Evolutionary conservation across 1,139 yeast genomes (phyloP).

Genomic region (Scheffersomyces segobiensis): DNA sequence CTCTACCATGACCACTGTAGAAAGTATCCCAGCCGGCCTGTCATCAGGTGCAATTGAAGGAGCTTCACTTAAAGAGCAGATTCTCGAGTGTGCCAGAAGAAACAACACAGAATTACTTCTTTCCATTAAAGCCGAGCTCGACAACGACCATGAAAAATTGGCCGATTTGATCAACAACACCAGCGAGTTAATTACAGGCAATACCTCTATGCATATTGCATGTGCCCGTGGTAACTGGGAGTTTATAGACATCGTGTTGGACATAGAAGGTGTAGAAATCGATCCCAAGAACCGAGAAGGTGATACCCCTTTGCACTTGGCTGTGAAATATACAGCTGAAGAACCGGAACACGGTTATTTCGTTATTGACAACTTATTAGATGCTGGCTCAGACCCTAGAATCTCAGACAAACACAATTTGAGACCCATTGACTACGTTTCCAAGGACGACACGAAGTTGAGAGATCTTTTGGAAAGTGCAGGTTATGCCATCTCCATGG

Average conservation of each 20-base stretch:
- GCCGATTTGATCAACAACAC: conserved; percentile 69
- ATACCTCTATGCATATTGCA: conserved; percentile 80
- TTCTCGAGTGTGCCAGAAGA: conserved; percentile 84
- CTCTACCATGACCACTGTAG: conserved; percentile 16
- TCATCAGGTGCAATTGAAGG: conserved; percentile 45
- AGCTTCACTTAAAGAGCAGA: conserved; percentile 76
- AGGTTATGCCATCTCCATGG: conserved; percentile 63
- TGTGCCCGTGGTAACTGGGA: conserved; percentile 84
- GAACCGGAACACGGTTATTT: conserved; percentile 89
- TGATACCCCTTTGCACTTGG: conserved; percentile 87
- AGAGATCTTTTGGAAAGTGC: conserved; percentile 74
- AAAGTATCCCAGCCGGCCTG: conserved; percentile 42
- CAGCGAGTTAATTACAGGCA: conserved; percentile 73
- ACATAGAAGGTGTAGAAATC: conserved; percentile 87
- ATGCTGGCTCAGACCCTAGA: conserved; percentile 90
- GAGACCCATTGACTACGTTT: conserved; percentile 73
- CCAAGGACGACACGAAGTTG: conserved; percentile 51
- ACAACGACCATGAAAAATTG: conserved; percentile 46
- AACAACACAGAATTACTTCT: conserved; percentile 78
- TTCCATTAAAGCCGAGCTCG: conserved; percentile 50
- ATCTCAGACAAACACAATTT: conserved; percentile 47
- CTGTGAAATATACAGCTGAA: conserved; percentile 70
- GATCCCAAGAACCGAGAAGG: conserved; percentile 79
- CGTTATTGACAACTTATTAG: conserved; percentile 76
- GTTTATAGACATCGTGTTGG: conserved; percentile 77